phyloP scores from a whole-genome alignment of 345 rosid genomes.

The Lumnitzera racemosa region DNA sequence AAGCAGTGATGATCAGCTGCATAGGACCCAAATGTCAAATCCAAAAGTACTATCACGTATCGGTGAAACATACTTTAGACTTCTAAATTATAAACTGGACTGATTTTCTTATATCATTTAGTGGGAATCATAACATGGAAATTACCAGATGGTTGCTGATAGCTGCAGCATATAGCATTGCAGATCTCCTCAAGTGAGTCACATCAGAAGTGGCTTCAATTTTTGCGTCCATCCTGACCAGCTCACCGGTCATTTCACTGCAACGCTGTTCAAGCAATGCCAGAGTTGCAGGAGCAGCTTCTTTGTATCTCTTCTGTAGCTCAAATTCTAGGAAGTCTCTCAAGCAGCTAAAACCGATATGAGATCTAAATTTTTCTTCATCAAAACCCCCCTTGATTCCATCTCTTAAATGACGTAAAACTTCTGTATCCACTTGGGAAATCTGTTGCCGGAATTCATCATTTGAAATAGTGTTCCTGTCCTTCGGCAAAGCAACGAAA shows the following conservation, averaged over 20 bases:
- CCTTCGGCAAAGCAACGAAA: slow-evolving; percentile 90
- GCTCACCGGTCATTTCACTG: slow-evolving; percentile 54
- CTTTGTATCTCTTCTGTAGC: slow-evolving; percentile 91
- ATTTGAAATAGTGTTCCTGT: slow-evolving; percentile 63
- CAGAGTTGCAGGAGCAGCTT: slow-evolving; percentile 91
- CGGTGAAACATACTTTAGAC: no score
- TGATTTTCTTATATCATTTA: no score
- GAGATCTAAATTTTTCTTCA: slow-evolving; percentile 68
- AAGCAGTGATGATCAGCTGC: no score
- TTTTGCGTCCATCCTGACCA: slow-evolving; percentile 61
- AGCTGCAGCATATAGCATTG: slow-evolving; percentile 80
- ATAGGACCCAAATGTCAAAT: no score
- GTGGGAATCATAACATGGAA: not conserved
- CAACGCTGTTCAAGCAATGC: slow-evolving; percentile 95
- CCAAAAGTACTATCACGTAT: no score
- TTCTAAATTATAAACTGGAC: no score
- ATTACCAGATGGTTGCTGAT: slow-evolving; percentile 85
- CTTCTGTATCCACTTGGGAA: slow-evolving; percentile 69
- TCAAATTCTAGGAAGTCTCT: slow-evolving; percentile 82
- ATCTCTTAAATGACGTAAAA: slow-evolving; percentile 63
- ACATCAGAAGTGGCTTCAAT: slow-evolving; percentile 87
- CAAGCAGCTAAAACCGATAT: slow-evolving; percentile 73
- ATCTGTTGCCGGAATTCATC: slow-evolving; percentile 89
- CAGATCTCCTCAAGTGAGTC: slow-evolving; percentile 76
- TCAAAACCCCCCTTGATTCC: slow-evolving; percentile 89